Evolutionary conservation across 305 asterid genomes (phyloP).

Genomic region (Solanum hybrid): DNA sequence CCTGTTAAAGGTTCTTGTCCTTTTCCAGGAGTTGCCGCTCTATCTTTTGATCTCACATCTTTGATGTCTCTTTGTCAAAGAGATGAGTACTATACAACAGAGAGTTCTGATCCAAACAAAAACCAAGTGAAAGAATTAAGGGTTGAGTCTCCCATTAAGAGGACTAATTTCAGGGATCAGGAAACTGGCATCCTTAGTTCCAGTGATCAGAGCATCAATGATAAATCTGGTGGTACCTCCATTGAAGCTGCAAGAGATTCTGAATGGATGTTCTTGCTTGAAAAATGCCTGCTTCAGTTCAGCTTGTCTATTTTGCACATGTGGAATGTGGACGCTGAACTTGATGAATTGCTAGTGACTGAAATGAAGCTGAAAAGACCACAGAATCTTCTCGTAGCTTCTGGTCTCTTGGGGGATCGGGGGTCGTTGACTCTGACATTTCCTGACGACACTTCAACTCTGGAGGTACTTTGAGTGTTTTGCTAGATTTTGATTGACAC

Average conservation of each 20-base stretch:
- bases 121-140: slow-evolving; percentile 27
- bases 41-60: slow-evolving; percentile 73
- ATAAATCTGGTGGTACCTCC: slow-evolving; percentile 25
- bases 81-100: slow-evolving; percentile 29
- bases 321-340: slow-evolving; percentile 82
- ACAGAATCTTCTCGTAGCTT: slow-evolving; percentile 55
- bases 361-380: slow-evolving; percentile 83
- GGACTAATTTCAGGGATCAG: slow-evolving; percentile 26
- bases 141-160: slow-evolving; percentile 33
- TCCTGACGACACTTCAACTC: slow-evolving; percentile 66
- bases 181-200: slow-evolving; percentile 30
- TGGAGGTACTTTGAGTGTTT: slow-evolving; percentile 50
- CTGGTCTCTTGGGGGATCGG: slow-evolving; percentile 91
- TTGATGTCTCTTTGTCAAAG: slow-evolving; percentile 68
- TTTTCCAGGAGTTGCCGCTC: slow-evolving; percentile 74
- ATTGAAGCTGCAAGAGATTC: slow-evolving; percentile 27
- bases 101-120: slow-evolving; percentile 24
- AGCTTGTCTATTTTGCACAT: slow-evolving; percentile 85
- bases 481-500: not conserved
- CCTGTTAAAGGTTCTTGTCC: slow-evolving; percentile 81
- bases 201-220: slow-evolving; percentile 21
- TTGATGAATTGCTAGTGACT: slow-evolving; percentile 66
- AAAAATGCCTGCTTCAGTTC: slow-evolving; percentile 67
- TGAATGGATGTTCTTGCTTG: slow-evolving; percentile 48
- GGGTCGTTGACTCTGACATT: slow-evolving; percentile 82